A percentile compares a stretch with the other conserved stretches of the same genome.
These are phyloP conservation scores for Termitomyces sp. DNA, from an alignment of 768 basidiomycete genomes.

Conservation along the genomic window DNA sequence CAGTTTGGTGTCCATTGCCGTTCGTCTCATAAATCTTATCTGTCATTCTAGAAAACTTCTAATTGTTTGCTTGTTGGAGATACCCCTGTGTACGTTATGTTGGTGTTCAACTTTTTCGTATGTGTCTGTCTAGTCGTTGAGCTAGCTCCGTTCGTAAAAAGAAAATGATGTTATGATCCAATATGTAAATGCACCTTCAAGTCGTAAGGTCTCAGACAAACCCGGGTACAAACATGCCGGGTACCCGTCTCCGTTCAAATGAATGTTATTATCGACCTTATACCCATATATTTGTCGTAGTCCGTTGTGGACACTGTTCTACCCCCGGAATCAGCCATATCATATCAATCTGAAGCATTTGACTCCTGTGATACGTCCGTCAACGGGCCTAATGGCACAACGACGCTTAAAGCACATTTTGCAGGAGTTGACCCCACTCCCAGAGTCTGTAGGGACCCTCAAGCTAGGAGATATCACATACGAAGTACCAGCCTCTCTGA, in stretches of 20 bases:
- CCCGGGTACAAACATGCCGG: constrained; percentile 8
- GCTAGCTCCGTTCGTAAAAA: constrained; percentile 5
- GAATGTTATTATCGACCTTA: constrained; percentile 12
- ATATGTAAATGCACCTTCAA: background rate
- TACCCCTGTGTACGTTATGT: background rate
- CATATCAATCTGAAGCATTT: background rate
- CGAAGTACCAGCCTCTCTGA: constrained; percentile 42
- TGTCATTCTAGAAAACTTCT: constrained; percentile 27
- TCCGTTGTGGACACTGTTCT: background rate
- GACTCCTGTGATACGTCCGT: background rate
- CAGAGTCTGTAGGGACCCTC: constrained; percentile 43
- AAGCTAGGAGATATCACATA: constrained; percentile 52
- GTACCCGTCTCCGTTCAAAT: constrained; percentile 3
- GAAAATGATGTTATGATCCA: background rate
- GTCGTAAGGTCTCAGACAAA: background rate
- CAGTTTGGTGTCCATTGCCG: background rate
- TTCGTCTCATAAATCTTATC: background rate
- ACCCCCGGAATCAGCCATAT: background rate
- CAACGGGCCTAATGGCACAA: constrained; percentile 25
- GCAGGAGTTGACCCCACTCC: constrained; percentile 33
- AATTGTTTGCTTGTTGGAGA: constrained; percentile 6
- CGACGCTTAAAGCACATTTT: constrained; percentile 47
- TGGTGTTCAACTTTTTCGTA: background rate
- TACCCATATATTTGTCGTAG: constrained; percentile 6
- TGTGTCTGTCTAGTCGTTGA: background rate